These are phyloP conservation scores for Colletotrichum lindemuthianum DNA, from an alignment of 2,329 filamentous ascomycete species.

Conservation along the genomic window DNA sequence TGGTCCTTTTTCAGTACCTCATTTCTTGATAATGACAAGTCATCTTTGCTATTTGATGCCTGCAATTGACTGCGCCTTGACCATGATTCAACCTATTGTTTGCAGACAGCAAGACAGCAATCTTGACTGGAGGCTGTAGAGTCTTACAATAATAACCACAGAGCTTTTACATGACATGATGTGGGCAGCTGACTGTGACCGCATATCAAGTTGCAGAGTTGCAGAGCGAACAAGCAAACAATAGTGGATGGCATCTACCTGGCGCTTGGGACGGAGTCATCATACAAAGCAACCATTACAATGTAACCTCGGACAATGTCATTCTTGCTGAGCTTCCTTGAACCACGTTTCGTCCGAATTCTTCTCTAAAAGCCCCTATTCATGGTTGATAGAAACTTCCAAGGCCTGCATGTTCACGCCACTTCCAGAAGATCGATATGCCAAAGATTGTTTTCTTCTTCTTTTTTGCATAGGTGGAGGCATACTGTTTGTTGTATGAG, in stretches of 20 bases:
- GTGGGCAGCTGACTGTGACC: too few species aligned
- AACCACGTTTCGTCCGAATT: conserved; percentile 1
- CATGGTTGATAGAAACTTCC: conserved; percentile 9
- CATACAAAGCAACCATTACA: background rate
- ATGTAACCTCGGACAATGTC: background rate
- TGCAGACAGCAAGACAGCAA: too few species aligned
- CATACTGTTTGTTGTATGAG: too few species aligned
- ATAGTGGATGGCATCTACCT: background rate
- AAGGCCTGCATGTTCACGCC: background rate
- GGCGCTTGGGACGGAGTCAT: background rate
- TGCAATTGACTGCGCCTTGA: background rate
- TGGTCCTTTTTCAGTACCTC: conserved; percentile 54
- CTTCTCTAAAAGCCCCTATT: background rate
- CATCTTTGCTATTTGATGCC: conserved; percentile 8
- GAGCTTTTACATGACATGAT: too few species aligned
- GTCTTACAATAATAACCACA: too few species aligned
- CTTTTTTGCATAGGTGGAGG: too few species aligned
- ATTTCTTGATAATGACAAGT: conserved; percentile 36
- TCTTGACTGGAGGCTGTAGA: background rate
- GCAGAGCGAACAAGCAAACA: background rate
- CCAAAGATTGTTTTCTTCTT: too few species aligned
- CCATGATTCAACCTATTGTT: background rate
- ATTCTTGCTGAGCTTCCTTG: background rate
- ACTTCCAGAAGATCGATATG: too few species aligned
- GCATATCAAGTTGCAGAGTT: too few species aligned